Conservation (phyloP, 2,329 filamentous ascomycete species). For the Penicillium sp. region DNA sequence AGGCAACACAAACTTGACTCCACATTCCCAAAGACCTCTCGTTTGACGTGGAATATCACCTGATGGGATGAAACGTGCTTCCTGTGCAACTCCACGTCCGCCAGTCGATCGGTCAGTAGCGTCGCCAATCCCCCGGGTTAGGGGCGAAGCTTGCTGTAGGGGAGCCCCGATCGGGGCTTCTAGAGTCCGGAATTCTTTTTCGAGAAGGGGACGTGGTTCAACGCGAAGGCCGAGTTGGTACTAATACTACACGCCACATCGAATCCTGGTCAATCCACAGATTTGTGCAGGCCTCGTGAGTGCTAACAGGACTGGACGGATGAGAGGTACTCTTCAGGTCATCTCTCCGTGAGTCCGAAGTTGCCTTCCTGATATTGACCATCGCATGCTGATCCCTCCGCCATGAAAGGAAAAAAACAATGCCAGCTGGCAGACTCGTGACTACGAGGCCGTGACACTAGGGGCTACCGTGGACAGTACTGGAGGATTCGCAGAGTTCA, state of each 20-base stretch:
- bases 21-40: conserved; percentile 2
- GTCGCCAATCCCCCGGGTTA: conserved; percentile 16
- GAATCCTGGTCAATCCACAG: neutral
- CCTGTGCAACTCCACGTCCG: conserved; percentile 22
- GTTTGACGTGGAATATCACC: conserved; percentile 28
- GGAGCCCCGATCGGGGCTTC: neutral
- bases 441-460: conserved; percentile 27
- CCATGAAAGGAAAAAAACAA: conserved; percentile 1
- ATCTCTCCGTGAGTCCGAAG: neutral
- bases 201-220: neutral
- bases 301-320: neutral
- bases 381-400: conserved; percentile 6
- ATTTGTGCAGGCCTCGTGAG: neutral
- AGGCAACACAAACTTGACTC: conserved; percentile 14
- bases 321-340: neutral
- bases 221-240: neutral
- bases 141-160: conserved; percentile 10
- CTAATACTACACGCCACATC: neutral
- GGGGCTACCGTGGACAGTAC: conserved; percentile 21
- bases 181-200: neutral
- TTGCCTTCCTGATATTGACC: conserved; percentile 5
- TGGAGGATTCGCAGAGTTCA: conserved; percentile 4
- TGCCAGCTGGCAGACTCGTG: conserved; percentile 30
- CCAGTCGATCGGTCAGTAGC: conserved; percentile 14
- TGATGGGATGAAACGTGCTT: conserved; percentile 34